phyloP scores from a whole-genome alignment of 441 rosid genomes.

The Biscutella laevigata region DNA sequence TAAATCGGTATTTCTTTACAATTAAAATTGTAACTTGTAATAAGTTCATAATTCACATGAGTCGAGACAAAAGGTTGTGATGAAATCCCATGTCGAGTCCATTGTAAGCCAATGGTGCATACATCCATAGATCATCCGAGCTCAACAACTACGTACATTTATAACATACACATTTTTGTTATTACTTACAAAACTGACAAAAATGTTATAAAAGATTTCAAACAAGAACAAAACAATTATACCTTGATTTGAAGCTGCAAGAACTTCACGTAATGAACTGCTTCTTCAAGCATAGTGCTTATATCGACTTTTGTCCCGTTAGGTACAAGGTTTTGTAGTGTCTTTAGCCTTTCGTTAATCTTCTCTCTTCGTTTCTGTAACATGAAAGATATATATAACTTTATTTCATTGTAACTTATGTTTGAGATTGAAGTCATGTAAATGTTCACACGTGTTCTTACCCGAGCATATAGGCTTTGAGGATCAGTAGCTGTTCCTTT shows the following conservation, averaged over 20 bases:
- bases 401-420: background rate
- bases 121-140: slow-evolving; percentile 93
- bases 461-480: slow-evolving; percentile 87
- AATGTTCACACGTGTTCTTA: slow-evolving; percentile 26
- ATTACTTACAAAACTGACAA: background rate
- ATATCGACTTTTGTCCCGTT: slow-evolving; percentile 92
- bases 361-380: slow-evolving; percentile 79
- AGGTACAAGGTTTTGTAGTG: slow-evolving; percentile 71
- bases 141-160: slow-evolving; percentile 71
- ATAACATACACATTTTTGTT: slow-evolving; percentile 1
- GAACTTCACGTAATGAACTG: slow-evolving; percentile 77
- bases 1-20: slow-evolving; percentile 18
- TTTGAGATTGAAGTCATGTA: background rate
- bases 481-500: slow-evolving; percentile 81
- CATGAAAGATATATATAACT: too few species aligned
- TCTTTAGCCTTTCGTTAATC: slow-evolving; percentile 65
- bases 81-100: slow-evolving; percentile 70
- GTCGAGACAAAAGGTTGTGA: slow-evolving; percentile 41
- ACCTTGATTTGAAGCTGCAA: slow-evolving; percentile 88
- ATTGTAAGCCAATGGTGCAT: slow-evolving; percentile 79
- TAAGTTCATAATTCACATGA: slow-evolving; percentile 29
- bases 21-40: background rate
- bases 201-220: background rate
- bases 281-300: slow-evolving; percentile 95
- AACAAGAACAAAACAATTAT: background rate